Conservation (phyloP, 148 eudicot genomes). For the Camellia sinensis region DNA sequence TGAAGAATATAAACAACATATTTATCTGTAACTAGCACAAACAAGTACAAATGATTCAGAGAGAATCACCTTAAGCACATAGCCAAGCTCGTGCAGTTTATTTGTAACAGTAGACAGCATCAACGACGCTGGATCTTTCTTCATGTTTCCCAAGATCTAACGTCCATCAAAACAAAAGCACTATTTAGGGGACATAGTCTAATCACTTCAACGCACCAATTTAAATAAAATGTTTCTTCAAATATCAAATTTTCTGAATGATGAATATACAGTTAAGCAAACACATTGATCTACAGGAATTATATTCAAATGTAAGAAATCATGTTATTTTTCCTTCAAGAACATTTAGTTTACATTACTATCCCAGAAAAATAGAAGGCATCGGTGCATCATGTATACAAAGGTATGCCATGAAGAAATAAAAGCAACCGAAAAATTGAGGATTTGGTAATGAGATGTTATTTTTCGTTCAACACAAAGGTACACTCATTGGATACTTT, state of each 20-base stretch:
- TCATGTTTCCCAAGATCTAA: constrained; percentile 78
- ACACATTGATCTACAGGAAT: background rate
- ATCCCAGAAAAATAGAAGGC: background rate
- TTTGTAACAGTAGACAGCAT: constrained; percentile 76
- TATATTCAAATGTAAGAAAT: background rate
- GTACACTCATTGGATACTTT: no score
- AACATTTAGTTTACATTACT: background rate
- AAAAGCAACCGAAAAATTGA: background rate
- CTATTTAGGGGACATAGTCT: background rate
- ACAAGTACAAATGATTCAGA: background rate
- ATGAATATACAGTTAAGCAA: background rate
- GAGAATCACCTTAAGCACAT: constrained; percentile 61
- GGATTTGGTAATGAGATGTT: background rate
- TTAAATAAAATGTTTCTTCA: background rate
- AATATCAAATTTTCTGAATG: background rate
- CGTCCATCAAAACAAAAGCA: constrained; percentile 23
- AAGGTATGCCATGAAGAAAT: background rate
- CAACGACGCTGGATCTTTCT: constrained; percentile 63
- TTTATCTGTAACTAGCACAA: background rate
- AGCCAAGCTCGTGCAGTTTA: constrained; percentile 65
- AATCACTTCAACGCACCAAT: constrained; percentile 1
- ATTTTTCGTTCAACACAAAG: background rate
- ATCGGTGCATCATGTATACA: background rate
- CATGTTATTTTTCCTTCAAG: background rate
- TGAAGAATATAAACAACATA: background rate